These are phyloP conservation scores for Adansonia gregorii DNA, from an alignment of 441 rosid genomes.

Conservation along the genomic window DNA sequence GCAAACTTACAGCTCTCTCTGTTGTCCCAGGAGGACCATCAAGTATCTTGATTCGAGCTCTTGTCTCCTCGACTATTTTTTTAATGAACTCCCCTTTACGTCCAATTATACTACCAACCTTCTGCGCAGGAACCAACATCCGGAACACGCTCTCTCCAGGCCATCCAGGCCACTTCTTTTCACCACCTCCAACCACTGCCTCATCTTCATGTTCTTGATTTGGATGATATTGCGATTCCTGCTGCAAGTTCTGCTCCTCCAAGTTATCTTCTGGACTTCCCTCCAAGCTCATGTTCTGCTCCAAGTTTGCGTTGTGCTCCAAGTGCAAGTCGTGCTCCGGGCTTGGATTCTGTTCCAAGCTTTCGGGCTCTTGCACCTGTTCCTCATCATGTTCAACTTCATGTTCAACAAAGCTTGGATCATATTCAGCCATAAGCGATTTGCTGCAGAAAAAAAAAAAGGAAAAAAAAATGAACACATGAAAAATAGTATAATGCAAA, in stretches of 20 bases:
- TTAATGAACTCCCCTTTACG: too few species aligned
- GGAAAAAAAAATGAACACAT: neutral
- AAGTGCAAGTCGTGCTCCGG: neutral
- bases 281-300: neutral
- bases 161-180: too few species aligned
- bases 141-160: too few species aligned
- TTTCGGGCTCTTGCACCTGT: constrained; percentile 10
- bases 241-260: constrained; percentile 35
- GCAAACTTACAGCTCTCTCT: too few species aligned
- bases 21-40: too few species aligned
- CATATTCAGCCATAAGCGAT: constrained; percentile 42
- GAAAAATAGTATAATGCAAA: constrained; percentile 2
- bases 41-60: too few species aligned
- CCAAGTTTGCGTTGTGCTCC: neutral
- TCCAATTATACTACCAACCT: too few species aligned
- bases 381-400: neutral
- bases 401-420: neutral
- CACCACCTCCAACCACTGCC: too few species aligned
- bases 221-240: constrained; percentile 41
- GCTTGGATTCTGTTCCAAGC: neutral
- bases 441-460: constrained; percentile 25
- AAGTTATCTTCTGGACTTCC: neutral
- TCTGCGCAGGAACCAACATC: too few species aligned
- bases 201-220: constrained; percentile 48
- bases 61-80: too few species aligned